Evolutionary conservation across 768 basidiomycete genomes (phyloP), one percentile per base, ranked within the genome.

Genomic region (Cystofilobasidium capitatum): DNA sequence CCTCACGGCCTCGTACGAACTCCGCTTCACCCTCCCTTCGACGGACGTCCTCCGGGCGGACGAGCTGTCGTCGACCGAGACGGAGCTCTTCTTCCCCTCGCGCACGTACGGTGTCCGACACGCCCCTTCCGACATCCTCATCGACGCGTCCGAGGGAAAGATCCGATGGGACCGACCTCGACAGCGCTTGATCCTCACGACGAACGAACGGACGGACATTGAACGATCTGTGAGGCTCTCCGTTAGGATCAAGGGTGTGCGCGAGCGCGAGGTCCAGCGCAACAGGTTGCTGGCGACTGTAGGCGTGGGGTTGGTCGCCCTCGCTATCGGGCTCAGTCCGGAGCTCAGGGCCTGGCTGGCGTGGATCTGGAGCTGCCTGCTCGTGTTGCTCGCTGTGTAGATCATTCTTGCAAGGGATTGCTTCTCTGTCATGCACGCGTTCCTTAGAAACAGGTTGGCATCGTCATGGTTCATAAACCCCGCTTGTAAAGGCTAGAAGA

Each of bases 11-110:
- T 12, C 36, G 55, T 74, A 70, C 71, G 47, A 64, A 16, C 49
- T 71, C 40, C 45, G 35, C 22, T 74, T 89, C 73, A 77, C 35
- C 44, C 42, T 66, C 31, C 65, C 65, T 0, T 82, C 83, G 5
- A 76, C 77, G 31, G 70, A 74, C 0, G 78, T 3, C 80, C 79
- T 69, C 77, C 77, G 31, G 47, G 63, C 45, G 16, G 22, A 39
- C 13, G 68, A 71, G 10, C 75, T 85, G 36, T 77, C 74, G 31
- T 81, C 84, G 37, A 67, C 69, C 57, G 85, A 88, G 73, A 90
- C 89, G n/a, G 89, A 91, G 77, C 84, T 93, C 36, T 94, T 86
- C 77, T 71, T 90, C 9, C 89, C 91, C 0, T 81, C 83, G 0
- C 62, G 74, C 35, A 74, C 81, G 69, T 78, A 91, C 42, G 80